A percentile compares a stretch with the other conserved stretches of the same genome.
Conservation (phyloP, 768 basidiomycete species). For the Lactifluus rugatus region DNA sequence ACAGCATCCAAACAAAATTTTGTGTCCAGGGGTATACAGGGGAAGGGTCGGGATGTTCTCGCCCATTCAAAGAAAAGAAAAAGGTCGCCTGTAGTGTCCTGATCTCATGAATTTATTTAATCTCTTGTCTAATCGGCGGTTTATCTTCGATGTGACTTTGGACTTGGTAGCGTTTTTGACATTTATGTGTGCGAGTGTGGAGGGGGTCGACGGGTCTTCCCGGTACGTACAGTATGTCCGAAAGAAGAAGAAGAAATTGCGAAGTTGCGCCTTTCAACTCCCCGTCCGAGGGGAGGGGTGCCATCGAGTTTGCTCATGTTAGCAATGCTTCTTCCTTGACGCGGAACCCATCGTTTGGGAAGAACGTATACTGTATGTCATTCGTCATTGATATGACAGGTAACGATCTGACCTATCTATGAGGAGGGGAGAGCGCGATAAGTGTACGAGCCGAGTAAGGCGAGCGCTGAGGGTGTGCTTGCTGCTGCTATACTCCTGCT, state of each 20-base stretch:
- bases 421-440: too few relatives aligned
- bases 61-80: too few relatives aligned
- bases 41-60: neutral
- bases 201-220: neutral
- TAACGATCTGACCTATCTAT: neutral
- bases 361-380: too few relatives aligned
- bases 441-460: too few relatives aligned
- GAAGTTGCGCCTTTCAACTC: too few relatives aligned
- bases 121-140: slow-evolving; percentile 1
- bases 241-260: neutral
- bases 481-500: too few relatives aligned
- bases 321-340: neutral
- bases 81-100: neutral
- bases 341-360: neutral
- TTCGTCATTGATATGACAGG: neutral
- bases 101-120: slow-evolving; percentile 2
- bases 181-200: neutral
- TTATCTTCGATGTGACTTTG: slow-evolving; percentile 1
- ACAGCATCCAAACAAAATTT: neutral
- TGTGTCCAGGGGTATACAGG: slow-evolving; percentile 1
- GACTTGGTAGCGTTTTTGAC: neutral
- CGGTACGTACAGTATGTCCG: neutral
- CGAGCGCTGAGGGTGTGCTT: too few relatives aligned
- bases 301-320: neutral
- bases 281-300: neutral